Conservation (phyloP, 2,329 filamentous ascomycete species). For the Cordyceps fumosorosea region DNA sequence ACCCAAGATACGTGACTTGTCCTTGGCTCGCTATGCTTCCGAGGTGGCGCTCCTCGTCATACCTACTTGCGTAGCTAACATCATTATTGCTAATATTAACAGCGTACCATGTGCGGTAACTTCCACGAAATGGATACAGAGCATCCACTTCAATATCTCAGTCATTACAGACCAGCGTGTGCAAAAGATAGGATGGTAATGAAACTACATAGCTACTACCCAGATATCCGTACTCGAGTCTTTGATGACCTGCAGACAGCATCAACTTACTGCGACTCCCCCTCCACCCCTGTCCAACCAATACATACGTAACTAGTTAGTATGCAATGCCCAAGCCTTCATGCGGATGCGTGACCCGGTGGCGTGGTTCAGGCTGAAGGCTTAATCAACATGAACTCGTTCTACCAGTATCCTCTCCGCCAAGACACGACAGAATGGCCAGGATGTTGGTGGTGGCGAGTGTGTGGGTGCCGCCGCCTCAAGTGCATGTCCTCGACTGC, state of each 20-base stretch:
- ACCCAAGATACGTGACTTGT: not conserved
- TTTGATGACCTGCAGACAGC: no score
- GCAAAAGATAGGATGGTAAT: no score
- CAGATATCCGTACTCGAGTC: no score
- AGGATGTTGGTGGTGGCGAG: not conserved
- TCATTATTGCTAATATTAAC: not conserved
- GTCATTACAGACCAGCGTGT: no score
- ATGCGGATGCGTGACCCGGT: not conserved
- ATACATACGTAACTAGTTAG: not conserved
- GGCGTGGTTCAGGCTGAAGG: not conserved
- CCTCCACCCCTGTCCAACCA: not conserved
- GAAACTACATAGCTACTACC: not conserved
- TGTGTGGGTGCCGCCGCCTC: not conserved
- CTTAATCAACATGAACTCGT: not conserved
- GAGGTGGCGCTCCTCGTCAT: constrained; percentile 10
- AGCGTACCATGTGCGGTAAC: not conserved
- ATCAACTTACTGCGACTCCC: no score
- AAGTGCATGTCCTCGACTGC: not conserved
- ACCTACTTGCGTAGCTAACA: not conserved
- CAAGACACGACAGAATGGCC: not conserved
- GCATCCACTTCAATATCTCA: not conserved
- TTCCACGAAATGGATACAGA: not conserved
- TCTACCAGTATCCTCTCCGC: not conserved
- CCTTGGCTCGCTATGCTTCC: constrained; percentile 8
- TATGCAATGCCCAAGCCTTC: no score